Evolutionary conservation across 768 basidiomycete species (phyloP).

Genomic region (Floccularia luteovirens): DNA sequence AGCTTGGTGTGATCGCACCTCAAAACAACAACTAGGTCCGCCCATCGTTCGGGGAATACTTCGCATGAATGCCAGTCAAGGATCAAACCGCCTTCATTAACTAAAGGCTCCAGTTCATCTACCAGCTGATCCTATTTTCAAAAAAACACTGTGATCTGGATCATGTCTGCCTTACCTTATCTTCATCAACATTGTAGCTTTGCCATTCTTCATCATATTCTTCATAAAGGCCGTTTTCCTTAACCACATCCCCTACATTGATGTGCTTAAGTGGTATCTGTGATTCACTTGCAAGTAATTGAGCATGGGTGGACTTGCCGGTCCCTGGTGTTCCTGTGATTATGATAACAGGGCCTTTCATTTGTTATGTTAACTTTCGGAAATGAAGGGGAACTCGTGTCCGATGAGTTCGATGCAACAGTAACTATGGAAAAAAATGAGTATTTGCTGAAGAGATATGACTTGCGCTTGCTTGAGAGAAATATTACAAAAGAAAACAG

Average conservation of each 20-base stretch:
- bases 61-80: constrained; percentile 97
- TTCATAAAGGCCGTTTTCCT: constrained; percentile 73
- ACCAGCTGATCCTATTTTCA: constrained; percentile 49
- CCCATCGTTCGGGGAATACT: constrained; percentile 92
- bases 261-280: constrained; percentile 69
- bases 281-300: constrained; percentile 70
- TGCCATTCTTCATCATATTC: constrained; percentile 95
- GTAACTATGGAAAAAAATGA: too few species aligned
- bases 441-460: too few species aligned
- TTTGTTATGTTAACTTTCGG: too few species aligned
- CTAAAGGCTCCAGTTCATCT: constrained; percentile 78
- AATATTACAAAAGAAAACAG: too few species aligned
- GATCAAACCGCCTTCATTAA: constrained; percentile 66
- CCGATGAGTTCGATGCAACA: too few species aligned
- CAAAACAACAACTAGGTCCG: constrained; percentile 90
- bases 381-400: too few species aligned
- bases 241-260: constrained; percentile 88
- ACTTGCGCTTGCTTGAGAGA: too few species aligned
- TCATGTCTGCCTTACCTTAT: constrained; percentile 58
- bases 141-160: constrained; percentile 2
- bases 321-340: constrained; percentile 94
- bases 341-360: constrained; percentile 60
- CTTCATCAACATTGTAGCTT: constrained; percentile 90
- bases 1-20: constrained; percentile 81
- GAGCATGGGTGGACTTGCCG: constrained; percentile 91